phyloP scores from a whole-genome alignment of 2,329 filamentous ascomycete genomes.

The Botryotinia calthae region DNA sequence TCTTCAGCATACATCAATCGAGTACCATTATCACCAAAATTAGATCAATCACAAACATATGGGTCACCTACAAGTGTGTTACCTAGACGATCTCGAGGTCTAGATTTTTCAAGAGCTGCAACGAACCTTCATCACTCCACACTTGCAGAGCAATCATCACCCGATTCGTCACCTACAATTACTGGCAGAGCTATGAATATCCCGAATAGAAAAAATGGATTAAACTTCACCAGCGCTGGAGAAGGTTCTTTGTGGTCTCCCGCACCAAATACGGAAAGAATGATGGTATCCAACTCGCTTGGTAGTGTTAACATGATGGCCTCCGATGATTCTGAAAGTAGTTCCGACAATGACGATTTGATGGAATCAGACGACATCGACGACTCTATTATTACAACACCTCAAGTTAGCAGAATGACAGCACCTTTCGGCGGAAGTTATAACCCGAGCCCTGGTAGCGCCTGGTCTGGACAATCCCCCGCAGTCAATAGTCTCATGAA shows the following conservation, averaged over 20 bases:
- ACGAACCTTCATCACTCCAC: conserved; percentile 96
- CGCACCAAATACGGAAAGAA: conserved; percentile 66
- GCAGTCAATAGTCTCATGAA: conserved; percentile 76
- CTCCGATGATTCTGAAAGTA: conserved; percentile 74
- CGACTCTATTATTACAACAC: conserved; percentile 79
- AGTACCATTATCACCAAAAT: conserved; percentile 76
- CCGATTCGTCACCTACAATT: conserved; percentile 86
- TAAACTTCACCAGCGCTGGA: conserved; percentile 48
- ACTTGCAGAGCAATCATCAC: conserved; percentile 80
- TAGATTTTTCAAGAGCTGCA: conserved; percentile 90
- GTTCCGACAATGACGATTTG: conserved; percentile 65
- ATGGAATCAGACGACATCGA: conserved; percentile 73
- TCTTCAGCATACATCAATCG: conserved; percentile 54
- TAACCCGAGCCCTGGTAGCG: conserved; percentile 52
- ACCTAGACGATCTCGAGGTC: conserved; percentile 80
- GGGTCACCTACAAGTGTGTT: conserved; percentile 84
- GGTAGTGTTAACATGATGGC: conserved; percentile 58
- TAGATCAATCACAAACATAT: conserved; percentile 81
- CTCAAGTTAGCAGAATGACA: conserved; percentile 65
- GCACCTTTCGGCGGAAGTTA: conserved; percentile 44
- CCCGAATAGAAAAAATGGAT: conserved; percentile 49
- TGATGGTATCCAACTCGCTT: conserved; percentile 70
- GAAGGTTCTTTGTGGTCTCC: conserved; percentile 73
- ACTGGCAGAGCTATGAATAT: conserved; percentile 68
- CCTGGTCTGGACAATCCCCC: conserved; percentile 68